phyloP scores from a whole-genome alignment of 345 rosid species.

The Physaria fendleri region DNA sequence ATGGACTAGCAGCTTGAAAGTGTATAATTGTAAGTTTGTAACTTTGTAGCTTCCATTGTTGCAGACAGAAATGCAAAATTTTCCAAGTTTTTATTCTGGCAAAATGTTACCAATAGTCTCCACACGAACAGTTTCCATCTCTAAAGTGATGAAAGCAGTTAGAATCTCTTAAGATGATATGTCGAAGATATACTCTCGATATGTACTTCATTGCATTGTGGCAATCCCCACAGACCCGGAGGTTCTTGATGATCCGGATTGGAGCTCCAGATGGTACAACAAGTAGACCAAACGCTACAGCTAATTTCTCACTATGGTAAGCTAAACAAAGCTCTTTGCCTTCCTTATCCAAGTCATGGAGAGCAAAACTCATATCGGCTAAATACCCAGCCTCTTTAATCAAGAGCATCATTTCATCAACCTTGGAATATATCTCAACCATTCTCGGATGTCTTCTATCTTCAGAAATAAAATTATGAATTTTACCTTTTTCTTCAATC shows the following conservation, averaged over 20 bases:
- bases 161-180: slow-evolving; percentile 75
- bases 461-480: slow-evolving; percentile 68
- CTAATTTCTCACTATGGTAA: slow-evolving; percentile 91
- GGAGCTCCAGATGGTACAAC: slow-evolving; percentile 48
- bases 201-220: slow-evolving; percentile 74
- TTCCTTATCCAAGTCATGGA: slow-evolving; percentile 71
- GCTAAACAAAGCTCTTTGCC: slow-evolving; percentile 72
- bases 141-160: slow-evolving; percentile 89
- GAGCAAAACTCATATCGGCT: slow-evolving; percentile 63
- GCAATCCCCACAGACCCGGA: slow-evolving; percentile 90
- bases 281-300: slow-evolving; percentile 76
- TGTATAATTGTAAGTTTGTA: slow-evolving; percentile 18
- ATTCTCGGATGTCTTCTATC: slow-evolving; percentile 65
- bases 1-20: slow-evolving; percentile 16
- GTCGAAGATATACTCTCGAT: slow-evolving; percentile 52
- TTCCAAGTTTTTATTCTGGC: slow-evolving; percentile 17
- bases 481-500: slow-evolving; percentile 53
- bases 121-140: slow-evolving; percentile 82
- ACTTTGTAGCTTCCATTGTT: slow-evolving; percentile 17
- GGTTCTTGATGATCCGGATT: slow-evolving; percentile 79
- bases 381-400: slow-evolving; percentile 75
- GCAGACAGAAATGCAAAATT: slow-evolving; percentile 20
- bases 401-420: slow-evolving; percentile 52
- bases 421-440: slow-evolving; percentile 58
- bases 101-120: slow-evolving; percentile 71